A percentile compares a stretch with the other conserved stretches of the same genome.
Evolutionary conservation across 169 alveolate species (phyloP).

Genomic region (Plasmodium berghei): DNA sequence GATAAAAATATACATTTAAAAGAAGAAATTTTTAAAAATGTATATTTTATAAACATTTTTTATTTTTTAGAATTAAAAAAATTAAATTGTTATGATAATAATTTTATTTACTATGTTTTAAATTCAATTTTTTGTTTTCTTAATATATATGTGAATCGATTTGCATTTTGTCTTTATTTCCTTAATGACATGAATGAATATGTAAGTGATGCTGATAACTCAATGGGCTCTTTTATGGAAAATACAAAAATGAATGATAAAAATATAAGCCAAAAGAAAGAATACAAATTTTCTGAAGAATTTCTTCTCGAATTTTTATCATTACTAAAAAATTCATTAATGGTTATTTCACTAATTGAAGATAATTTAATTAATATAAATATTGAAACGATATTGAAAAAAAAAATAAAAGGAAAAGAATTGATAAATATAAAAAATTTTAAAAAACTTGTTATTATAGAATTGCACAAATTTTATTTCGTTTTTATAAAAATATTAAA

Average conservation of each 20-base stretch:
- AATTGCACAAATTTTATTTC: constrained; percentile 56
- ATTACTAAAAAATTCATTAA: constrained; percentile 20
- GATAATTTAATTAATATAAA: constrained; percentile 49
- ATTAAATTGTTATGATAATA: constrained; percentile 23
- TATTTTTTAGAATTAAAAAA: constrained; percentile 41
- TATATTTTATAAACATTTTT: constrained; percentile 54
- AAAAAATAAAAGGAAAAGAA: constrained; percentile 45
- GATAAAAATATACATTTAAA: constrained; percentile 39
- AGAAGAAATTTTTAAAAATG: constrained; percentile 34
- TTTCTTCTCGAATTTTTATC: constrained; percentile 22
- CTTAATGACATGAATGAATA: constrained; percentile 13
- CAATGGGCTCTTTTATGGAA: neutral
- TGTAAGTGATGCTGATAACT: neutral
- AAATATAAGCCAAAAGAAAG: neutral
- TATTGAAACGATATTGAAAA: constrained; percentile 22
- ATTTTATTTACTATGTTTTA: constrained; percentile 35
- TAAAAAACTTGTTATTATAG: constrained; percentile 33
- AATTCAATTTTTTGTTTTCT: constrained; percentile 49
- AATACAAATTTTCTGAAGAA: constrained; percentile 21
- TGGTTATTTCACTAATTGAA: constrained; percentile 26
- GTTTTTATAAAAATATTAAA: constrained; percentile 49
- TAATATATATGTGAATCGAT: constrained; percentile 42
- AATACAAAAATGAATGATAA: neutral
- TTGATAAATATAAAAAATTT: constrained; percentile 33
- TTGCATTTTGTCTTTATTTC: constrained; percentile 27